Conservation (phyloP, 768 basidiomycete genomes). For the Lentinula detonsa region DNA sequence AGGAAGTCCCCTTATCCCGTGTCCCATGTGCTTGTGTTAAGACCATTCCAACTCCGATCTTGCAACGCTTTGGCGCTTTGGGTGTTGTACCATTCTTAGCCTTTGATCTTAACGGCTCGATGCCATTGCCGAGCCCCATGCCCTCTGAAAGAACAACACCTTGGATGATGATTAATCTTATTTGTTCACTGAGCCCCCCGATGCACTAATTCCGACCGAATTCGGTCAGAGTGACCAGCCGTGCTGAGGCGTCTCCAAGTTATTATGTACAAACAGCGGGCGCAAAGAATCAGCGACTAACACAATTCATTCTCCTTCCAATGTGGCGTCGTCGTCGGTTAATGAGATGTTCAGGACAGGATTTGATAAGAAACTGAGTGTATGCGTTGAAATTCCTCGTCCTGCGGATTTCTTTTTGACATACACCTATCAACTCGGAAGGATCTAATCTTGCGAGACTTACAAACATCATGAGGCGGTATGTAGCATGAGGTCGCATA, state of each 20-base stretch:
- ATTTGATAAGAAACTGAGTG: neutral
- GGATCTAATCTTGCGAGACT: neutral
- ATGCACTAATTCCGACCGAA: neutral
- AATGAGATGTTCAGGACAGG: neutral
- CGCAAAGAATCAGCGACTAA: neutral
- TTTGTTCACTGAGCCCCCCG: neutral
- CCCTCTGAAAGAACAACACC: no score
- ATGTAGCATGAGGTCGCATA: neutral
- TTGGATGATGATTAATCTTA: no score
- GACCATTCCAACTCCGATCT: no score
- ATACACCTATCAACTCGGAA: constrained; percentile 1
- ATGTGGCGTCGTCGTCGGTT: neutral
- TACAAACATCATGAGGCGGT: no score
- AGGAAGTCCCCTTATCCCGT: no score
- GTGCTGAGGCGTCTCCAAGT: neutral
- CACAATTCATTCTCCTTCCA: neutral
- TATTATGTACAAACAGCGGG: neutral
- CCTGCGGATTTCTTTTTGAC: neutral
- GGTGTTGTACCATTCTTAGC: no score
- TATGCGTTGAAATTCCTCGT: neutral
- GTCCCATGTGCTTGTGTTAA: neutral
- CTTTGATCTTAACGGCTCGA: no score
- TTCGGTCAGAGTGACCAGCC: neutral
- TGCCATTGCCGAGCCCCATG: no score
- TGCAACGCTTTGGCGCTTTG: no score